A percentile compares a stretch with the other conserved stretches of the same genome.
Conservation (phyloP, 371 early-diverging fungal species). For the Lichtheimia corymbifera region DNA sequence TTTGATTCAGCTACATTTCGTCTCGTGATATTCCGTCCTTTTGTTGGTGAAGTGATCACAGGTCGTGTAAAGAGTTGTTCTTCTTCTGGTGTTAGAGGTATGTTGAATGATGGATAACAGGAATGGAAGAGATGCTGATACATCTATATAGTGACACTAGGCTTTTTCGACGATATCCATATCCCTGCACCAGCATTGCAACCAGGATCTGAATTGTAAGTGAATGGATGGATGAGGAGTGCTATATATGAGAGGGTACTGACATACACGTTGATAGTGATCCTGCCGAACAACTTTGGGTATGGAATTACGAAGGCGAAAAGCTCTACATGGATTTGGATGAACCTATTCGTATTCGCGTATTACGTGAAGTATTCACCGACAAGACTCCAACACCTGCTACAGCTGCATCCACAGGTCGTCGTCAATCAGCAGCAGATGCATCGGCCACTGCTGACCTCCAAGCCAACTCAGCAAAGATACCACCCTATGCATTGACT, state of each 20-base stretch:
- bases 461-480: constrained; percentile 60
- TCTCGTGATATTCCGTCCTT: constrained; percentile 90
- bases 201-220: constrained; percentile 63
- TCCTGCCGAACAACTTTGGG: constrained; percentile 81
- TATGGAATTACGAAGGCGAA: constrained; percentile 84
- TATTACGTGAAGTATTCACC: constrained; percentile 74
- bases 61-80: constrained; percentile 80
- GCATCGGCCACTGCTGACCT: constrained; percentile 43
- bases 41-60: constrained; percentile 81
- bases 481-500: constrained; percentile 61
- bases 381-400: constrained; percentile 76
- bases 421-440: constrained; percentile 50
- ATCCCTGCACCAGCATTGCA: constrained; percentile 75
- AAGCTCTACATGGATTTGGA: constrained; percentile 85
- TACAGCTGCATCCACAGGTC: constrained; percentile 21
- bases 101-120: neutral
- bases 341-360: constrained; percentile 78
- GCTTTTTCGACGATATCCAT: constrained; percentile 91
- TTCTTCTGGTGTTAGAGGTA: constrained; percentile 71
- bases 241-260: neutral
- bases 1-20: constrained; percentile 68
- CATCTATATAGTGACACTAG: constrained; percentile 68
- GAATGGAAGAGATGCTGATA: neutral
- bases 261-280: constrained; percentile 39
- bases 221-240: neutral